These are phyloP conservation scores for Hypomyces rosellus DNA, from an alignment of 2,329 filamentous ascomycete genomes.

Conservation along the genomic window DNA sequence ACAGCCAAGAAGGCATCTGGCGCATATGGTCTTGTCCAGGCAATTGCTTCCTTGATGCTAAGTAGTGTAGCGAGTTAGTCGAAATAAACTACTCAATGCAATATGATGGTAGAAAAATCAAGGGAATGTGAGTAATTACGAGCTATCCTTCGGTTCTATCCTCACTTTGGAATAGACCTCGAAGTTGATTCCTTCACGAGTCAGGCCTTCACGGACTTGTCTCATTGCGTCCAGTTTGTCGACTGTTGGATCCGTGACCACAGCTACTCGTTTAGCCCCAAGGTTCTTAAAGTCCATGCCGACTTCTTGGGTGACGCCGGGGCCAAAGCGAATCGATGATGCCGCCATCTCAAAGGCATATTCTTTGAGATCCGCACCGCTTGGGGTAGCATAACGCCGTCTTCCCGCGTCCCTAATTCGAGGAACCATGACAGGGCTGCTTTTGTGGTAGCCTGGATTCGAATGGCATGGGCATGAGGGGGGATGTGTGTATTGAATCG, in stretches of 20 bases:
- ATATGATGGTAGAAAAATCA: constrained; percentile 4
- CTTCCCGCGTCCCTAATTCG: constrained; percentile 31
- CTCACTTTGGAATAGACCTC: constrained; percentile 74
- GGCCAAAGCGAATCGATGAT: constrained; percentile 88
- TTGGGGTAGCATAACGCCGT: constrained; percentile 65
- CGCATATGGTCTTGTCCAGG: constrained; percentile 69
- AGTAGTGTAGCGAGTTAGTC: constrained; percentile 1
- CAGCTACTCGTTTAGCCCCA: constrained; percentile 77
- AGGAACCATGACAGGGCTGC: constrained; percentile 50
- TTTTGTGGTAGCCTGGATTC: constrained; percentile 73
- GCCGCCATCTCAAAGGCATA: constrained; percentile 99
- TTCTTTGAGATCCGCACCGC: constrained; percentile 67
- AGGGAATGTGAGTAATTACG: constrained; percentile 44
- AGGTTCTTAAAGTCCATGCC: constrained; percentile 97
- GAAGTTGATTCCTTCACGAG: constrained; percentile 71
- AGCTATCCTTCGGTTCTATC: constrained; percentile 92
- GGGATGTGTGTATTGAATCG: constrained; percentile 86
- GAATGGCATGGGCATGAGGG: constrained; percentile 88
- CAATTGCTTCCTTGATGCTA: constrained; percentile 84
- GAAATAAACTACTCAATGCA: neutral
- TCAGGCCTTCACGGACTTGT: constrained; percentile 76
- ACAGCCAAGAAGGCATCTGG: constrained; percentile 92
- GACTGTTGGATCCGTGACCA: constrained; percentile 85
- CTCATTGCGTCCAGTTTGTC: constrained; percentile 80
- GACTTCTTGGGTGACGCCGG: constrained; percentile 88